Evolutionary conservation across 371 early-diverging fungal species (phyloP).

Genomic region (Syncephalastrum sp.): DNA sequence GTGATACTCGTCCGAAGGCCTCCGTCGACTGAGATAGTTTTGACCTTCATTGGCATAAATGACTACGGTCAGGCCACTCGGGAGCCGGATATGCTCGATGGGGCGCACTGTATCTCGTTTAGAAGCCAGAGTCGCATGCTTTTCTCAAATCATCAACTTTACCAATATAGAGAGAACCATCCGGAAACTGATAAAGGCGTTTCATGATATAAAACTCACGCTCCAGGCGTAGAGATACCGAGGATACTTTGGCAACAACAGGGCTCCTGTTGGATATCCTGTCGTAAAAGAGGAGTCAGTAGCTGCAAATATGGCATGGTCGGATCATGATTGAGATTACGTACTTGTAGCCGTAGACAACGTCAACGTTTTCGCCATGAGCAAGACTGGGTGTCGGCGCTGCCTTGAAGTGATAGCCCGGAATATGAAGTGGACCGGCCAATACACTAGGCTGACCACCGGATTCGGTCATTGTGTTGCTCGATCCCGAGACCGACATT

Average conservation of each 20-base stretch:
- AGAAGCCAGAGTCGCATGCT: neutral
- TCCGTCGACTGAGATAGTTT: constrained; percentile 8
- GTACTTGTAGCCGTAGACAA: constrained; percentile 42
- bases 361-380: constrained; percentile 39
- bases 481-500: constrained; percentile 3
- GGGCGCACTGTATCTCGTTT: constrained; percentile 26
- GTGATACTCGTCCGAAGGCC: constrained; percentile 7
- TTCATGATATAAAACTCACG: constrained; percentile 44
- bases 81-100: constrained; percentile 34
- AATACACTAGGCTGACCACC: constrained; percentile 17
- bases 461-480: constrained; percentile 20
- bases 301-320: too few relatives aligned
- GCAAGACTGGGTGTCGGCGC: constrained; percentile 29
- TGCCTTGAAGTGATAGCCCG: constrained; percentile 42
- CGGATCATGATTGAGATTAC: neutral
- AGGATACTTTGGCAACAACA: constrained; percentile 40
- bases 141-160: neutral
- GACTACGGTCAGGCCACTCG: constrained; percentile 34
- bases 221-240: constrained; percentile 38
- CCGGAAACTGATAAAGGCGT: constrained; percentile 31
- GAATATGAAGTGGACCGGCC: constrained; percentile 33
- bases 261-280: constrained; percentile 38
- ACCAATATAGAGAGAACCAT: constrained; percentile 36
- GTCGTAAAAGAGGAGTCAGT: neutral
- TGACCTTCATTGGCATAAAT: constrained; percentile 41